Percentiles rank a stretch among this genome's conserved stretches.
Evolutionary conservation across 2,329 filamentous ascomycete species (phyloP).

Genomic region (Endocalyx cinctus): DNA sequence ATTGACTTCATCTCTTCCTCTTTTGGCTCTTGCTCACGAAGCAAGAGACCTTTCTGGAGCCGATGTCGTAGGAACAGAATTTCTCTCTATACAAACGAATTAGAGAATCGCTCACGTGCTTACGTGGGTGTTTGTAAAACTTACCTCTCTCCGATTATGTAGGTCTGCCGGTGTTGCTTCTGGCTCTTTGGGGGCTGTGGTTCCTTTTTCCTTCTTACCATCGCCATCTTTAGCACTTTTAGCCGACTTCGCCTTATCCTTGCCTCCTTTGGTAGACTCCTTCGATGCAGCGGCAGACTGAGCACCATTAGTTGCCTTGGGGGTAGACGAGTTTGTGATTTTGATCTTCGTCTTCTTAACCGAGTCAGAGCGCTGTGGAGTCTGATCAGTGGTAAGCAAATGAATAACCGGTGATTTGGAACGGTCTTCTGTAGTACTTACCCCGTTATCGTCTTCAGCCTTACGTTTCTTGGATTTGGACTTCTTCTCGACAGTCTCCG

Average conservation of each 20-base stretch:
- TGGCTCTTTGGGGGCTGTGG: conserved; percentile 45
- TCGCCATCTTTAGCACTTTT: conserved; percentile 37
- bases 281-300: conserved; percentile 33
- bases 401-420: too few species aligned
- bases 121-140: too few species aligned
- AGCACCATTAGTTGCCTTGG: conserved; percentile 64
- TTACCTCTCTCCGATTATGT: conserved; percentile 54
- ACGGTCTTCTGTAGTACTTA: too few species aligned
- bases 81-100: conserved; percentile 62
- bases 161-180: conserved; percentile 56
- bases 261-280: conserved; percentile 47
- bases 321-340: conserved; percentile 59
- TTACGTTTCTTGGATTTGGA: conserved; percentile 77
- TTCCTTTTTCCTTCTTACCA: conserved; percentile 50
- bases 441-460: conserved; percentile 72
- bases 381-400: too few species aligned
- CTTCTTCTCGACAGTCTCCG: conserved; percentile 36
- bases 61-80: conserved; percentile 94
- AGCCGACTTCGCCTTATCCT: conserved; percentile 51
- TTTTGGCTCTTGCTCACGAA: conserved; percentile 78
- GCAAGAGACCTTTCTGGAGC: conserved; percentile 89
- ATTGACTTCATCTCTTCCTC: conserved; percentile 78
- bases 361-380: conserved; percentile 55
- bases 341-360: conserved; percentile 67
- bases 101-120: too few species aligned